These are phyloP conservation scores for Calonectria hawksworthii DNA, from an alignment of 2,329 filamentous ascomycete genomes.

Conservation along the genomic window DNA sequence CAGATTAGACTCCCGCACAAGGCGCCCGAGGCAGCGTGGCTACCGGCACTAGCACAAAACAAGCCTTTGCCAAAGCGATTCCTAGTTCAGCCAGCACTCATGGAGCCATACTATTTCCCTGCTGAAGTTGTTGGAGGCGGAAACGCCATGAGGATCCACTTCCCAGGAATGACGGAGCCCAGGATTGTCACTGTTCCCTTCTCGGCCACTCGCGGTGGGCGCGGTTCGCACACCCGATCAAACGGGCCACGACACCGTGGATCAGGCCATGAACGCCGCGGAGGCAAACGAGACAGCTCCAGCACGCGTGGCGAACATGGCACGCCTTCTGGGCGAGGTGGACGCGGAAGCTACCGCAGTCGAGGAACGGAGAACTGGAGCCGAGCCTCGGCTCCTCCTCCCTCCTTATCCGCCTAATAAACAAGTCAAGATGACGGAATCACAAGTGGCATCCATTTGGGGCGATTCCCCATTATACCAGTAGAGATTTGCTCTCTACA, in stretches of 20 bases:
- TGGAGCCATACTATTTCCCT: slow-evolving; percentile 53
- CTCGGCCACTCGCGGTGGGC: slow-evolving; percentile 48
- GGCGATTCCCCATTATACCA: slow-evolving; percentile 37
- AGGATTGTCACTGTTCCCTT: slow-evolving; percentile 57
- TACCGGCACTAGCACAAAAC: slow-evolving; percentile 66
- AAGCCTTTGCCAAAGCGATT: slow-evolving; percentile 69
- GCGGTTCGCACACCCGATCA: slow-evolving; percentile 44
- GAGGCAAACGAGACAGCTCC: slow-evolving; percentile 52
- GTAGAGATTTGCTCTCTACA: slow-evolving; percentile 34
- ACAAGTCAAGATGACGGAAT: slow-evolving; percentile 26
- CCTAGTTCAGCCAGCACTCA: slow-evolving; percentile 54
- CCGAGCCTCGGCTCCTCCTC: slow-evolving; percentile 46
- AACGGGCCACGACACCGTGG: slow-evolving; percentile 48
- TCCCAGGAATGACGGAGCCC: slow-evolving; percentile 58
- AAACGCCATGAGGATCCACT: slow-evolving; percentile 54
- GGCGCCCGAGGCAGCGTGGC: slow-evolving; percentile 74
- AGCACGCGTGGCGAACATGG: slow-evolving; percentile 46
- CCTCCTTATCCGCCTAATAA: slow-evolving; percentile 44
- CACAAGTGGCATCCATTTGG: slow-evolving; percentile 24
- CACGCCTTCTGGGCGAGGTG: slow-evolving; percentile 48
- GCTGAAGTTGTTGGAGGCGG: slow-evolving; percentile 51
- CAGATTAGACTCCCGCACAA: slow-evolving; percentile 76
- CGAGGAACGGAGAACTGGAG: slow-evolving; percentile 59
- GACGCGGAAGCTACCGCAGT: slow-evolving; percentile 57
- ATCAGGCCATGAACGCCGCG: slow-evolving; percentile 47